These are phyloP conservation scores for Meyerozyma sp. DNA, from an alignment of 1,139 yeast species.

Conservation along the genomic window DNA sequence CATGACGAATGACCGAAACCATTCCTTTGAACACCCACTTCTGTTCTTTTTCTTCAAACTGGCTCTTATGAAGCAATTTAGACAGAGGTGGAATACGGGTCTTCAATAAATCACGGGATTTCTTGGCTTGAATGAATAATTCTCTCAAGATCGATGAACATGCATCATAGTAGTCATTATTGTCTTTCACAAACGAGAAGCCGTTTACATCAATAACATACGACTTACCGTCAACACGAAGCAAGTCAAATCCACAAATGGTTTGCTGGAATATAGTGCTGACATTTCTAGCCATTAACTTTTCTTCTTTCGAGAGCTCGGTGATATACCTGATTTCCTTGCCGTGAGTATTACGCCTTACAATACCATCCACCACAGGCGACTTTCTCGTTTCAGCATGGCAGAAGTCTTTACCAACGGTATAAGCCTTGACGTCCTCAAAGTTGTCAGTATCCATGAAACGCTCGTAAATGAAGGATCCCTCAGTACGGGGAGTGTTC, in stretches of 20 bases:
- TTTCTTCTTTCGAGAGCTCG: slow-evolving; percentile 69
- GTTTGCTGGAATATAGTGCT: slow-evolving; percentile 80
- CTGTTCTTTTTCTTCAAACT: slow-evolving; percentile 76
- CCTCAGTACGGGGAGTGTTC: slow-evolving; percentile 72
- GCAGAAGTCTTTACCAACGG: slow-evolving; percentile 86
- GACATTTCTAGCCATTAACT: slow-evolving; percentile 71
- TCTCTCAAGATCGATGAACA: slow-evolving; percentile 76
- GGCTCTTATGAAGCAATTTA: slow-evolving; percentile 33
- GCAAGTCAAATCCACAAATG: slow-evolving; percentile 95
- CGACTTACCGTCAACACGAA: slow-evolving; percentile 83
- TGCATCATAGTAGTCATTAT: slow-evolving; percentile 75
- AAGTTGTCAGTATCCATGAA: slow-evolving; percentile 98
- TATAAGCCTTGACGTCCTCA: slow-evolving; percentile 97
- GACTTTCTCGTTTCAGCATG: slow-evolving; percentile 98
- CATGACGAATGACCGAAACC: slow-evolving; percentile 91
- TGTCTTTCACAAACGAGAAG: slow-evolving; percentile 95
- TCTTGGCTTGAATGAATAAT: slow-evolving; percentile 59
- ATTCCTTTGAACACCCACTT: slow-evolving; percentile 96
- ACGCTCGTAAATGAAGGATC: slow-evolving; percentile 87
- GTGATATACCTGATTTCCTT: slow-evolving; percentile 92
- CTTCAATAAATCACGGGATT: slow-evolving; percentile 37
- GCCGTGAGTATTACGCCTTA: slow-evolving; percentile 94
- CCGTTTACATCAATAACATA: slow-evolving; percentile 98
- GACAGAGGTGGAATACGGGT: slow-evolving; percentile 34
- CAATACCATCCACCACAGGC: slow-evolving; percentile 98